Conservation (phyloP, 2,329 filamentous ascomycete species). For the Helicocarpus griseus region DNA sequence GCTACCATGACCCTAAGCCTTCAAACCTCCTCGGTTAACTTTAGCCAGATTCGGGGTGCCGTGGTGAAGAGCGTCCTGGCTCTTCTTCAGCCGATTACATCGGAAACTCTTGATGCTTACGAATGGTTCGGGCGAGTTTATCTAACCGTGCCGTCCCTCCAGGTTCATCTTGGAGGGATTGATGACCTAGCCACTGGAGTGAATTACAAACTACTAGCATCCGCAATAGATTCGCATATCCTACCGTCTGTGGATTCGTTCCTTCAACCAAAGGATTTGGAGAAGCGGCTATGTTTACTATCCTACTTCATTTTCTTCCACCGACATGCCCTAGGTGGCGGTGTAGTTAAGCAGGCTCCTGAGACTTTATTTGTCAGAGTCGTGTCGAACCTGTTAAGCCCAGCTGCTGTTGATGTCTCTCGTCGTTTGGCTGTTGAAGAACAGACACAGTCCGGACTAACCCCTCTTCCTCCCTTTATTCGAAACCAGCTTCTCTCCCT, state of each 20-base stretch:
- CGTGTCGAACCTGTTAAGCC: slow-evolving; percentile 47
- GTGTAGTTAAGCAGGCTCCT: slow-evolving; percentile 30
- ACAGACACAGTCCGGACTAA: slow-evolving; percentile 18
- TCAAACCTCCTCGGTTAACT: slow-evolving; percentile 10
- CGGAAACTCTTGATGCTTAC: slow-evolving; percentile 36
- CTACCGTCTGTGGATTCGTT: slow-evolving; percentile 17
- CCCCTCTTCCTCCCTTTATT: slow-evolving; percentile 45
- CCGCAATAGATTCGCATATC: slow-evolving; percentile 26
- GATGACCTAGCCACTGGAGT: slow-evolving; percentile 37
- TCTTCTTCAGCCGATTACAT: slow-evolving; percentile 33
- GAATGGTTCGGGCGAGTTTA: slow-evolving; percentile 37
- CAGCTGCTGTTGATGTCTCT: slow-evolving; percentile 46
- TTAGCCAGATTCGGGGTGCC: slow-evolving; percentile 18
- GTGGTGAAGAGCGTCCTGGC: slow-evolving; percentile 30
- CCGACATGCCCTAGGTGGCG: slow-evolving; percentile 34
- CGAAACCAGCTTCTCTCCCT: slow-evolving; percentile 58
- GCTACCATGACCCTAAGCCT: slow-evolving; percentile 24
- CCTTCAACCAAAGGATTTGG: slow-evolving; percentile 24
- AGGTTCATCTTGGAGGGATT: slow-evolving; percentile 28
- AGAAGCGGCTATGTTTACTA: slow-evolving; percentile 46
- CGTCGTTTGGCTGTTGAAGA: slow-evolving; percentile 38
- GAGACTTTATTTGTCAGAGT: slow-evolving; percentile 48
- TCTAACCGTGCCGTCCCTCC: slow-evolving; percentile 36
- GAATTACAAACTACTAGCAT: slow-evolving; percentile 41
- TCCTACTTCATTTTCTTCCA: slow-evolving; percentile 52